Percentiles rank a stretch among this genome's conserved stretches.
Evolutionary conservation across 163 green algal species (phyloP).

Genomic region (Scenedesmus sp.): DNA sequence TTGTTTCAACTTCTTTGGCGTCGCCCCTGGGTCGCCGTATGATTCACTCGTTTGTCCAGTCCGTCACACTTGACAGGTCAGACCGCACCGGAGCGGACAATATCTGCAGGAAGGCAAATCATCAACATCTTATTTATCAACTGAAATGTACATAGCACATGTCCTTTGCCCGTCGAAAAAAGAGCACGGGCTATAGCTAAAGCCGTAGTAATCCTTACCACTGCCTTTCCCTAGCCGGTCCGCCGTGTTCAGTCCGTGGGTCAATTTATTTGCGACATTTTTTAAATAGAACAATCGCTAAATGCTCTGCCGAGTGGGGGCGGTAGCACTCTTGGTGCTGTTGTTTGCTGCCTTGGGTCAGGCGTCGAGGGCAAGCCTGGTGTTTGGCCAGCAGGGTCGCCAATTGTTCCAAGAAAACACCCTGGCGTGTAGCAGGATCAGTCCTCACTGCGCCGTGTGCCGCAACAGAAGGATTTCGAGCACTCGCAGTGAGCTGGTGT

Average conservation of each 20-base stretch:
- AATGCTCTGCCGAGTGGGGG: background rate
- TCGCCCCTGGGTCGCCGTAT: no score
- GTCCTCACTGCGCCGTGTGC: background rate
- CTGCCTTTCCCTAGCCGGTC: no score
- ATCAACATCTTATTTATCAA: background rate
- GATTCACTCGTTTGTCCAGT: background rate
- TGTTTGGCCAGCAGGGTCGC: no score
- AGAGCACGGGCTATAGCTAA: background rate
- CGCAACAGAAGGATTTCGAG: background rate
- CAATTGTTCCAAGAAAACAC: background rate
- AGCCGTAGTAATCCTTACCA: background rate
- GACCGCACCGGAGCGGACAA: background rate
- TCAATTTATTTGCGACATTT: no score
- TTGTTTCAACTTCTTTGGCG: no score
- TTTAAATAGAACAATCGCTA: no score
- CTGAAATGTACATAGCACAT: no score
- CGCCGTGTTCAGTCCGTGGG: no score
- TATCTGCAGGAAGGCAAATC: background rate
- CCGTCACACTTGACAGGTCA: background rate
- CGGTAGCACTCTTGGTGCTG: background rate
- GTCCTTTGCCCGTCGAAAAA: background rate
- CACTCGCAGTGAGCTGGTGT: background rate
- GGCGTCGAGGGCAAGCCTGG: background rate
- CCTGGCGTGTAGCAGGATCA: background rate
- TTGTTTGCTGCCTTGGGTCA: background rate